Evolutionary conservation across 2,329 filamentous ascomycete genomes (phyloP), one percentile per base, ranked within the genome.

Genomic region (Scedosporium aurantiacum): DNA sequence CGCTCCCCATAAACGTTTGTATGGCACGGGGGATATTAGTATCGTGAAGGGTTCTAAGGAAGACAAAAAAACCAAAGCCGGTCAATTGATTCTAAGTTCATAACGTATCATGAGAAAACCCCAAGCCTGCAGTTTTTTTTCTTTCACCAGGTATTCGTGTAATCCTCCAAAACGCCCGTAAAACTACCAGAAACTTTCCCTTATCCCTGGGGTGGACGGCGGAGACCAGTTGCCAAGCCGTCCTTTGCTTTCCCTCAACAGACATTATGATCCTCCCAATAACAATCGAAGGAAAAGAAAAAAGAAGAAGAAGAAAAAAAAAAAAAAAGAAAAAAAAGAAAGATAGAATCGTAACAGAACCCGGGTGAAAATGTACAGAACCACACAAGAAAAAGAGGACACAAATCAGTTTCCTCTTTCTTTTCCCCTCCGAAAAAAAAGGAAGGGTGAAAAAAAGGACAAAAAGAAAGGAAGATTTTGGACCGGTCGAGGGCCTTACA

Each of bases 401-500:
- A 61, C 50, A 57, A 55, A 60, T 28, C 25, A 45, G 43, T 56
- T 21, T 2, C 10, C 43, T 5, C 37, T 37, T 10, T 23, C 16
- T 28, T 23, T 27, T 28, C n/a, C n/a, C 5, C n/a, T 8, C 5
- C 14, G 2, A 28, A 16, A 56, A 23, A 5, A 18, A 16, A 25
- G 14, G 55, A 50, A 56, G 37, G 18, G 16, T 14, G 28, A 60
- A 37, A 37, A 14, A 37, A 6, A 37, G 32, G 14, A 37, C 10
- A 3, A 37, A 37, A 37, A 37, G 14, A 12, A 37, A 14, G 2
- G 8, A 37, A 37, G 32, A 37, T 37, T 37, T 37, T 37, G 32
- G 52, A 43, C 45, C 23, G 7, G 16, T 72, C 41, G 73, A 67
- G 62, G 70, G 65, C 75, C 75, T 64, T 77, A 52, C 10, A 18